Base-by-base conservation (phyloP, 2,329 filamentous ascomycete genomes). In the Rugonectria rugulosa region DNA sequence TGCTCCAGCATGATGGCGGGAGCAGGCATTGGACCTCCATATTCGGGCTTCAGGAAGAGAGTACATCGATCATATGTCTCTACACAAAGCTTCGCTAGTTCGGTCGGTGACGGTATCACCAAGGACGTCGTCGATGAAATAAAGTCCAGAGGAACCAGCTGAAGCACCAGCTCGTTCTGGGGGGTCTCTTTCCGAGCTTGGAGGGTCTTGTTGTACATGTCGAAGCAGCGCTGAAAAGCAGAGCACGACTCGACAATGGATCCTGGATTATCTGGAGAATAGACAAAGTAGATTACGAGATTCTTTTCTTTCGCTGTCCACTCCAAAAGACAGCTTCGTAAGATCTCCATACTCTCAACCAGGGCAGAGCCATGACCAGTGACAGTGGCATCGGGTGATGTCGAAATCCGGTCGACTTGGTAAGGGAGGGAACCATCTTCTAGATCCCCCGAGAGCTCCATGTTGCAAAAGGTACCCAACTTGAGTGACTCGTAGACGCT, bases 31-130 rank as follows among this genome's bases (percentile, higher is more conserved):
- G 82, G 72, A 10, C 83, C 81, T 8, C 76, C 76, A 44, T 84
- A 60, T 21, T 68, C 66, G 2, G 57, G n/a, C 12, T 56, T 59
- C 6, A 67, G 57, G 40, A 68, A 83, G 21, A 83, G 70, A 10
- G 82, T 83, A 66, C 90, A 92, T 6, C 91, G 86, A 68, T 92
- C 89, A 65, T 94, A 95, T 2, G 89, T 84, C 71, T 94, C 89
- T 56, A 91, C 79, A 15, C 88, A 89, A 14, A 93, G 77, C 51
- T 77, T 82, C 38, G 79, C 76, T 63, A 89, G 84, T 12, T 88
- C 86, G 5, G 74, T 70, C 0, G 85, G 82, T 2, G 83, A 79
- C 2, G 87, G 82, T n/a, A 90, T 79, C 1, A 87, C 81, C 12
- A 92, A 73, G 2, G 81, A 80, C 2, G 82, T 81, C 4, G 85